A percentile compares a stretch with the other conserved stretches of the same genome.
Evolutionary conservation across 208 protist genomes (phyloP).

Genomic region (Naegleria fowleri): DNA sequence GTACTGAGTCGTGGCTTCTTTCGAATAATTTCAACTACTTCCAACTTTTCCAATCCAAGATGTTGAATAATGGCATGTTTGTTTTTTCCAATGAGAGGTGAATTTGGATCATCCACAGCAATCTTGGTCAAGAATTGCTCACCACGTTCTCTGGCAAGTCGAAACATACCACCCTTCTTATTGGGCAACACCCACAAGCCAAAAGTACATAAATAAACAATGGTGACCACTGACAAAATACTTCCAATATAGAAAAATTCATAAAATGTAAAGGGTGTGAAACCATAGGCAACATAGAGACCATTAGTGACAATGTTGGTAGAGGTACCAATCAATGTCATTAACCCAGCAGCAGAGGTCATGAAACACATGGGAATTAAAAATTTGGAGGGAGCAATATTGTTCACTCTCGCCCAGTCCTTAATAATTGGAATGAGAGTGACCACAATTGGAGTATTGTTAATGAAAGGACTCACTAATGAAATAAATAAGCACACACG

Average conservation of each 20-base stretch:
- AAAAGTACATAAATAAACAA: neutral
- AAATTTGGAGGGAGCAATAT: neutral
- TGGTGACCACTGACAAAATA: neutral
- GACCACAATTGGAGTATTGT: slow-evolving; percentile 7
- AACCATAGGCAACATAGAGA: neutral
- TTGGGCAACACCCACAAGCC: neutral
- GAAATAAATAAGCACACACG: neutral
- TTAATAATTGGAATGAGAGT: neutral
- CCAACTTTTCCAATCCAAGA: neutral
- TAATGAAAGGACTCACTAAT: neutral
- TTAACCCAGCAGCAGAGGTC: neutral
- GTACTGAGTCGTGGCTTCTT: neutral
- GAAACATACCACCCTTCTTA: neutral
- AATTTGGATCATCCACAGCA: neutral
- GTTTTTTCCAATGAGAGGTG: neutral
- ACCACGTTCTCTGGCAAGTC: neutral
- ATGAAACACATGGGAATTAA: neutral
- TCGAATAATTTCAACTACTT: neutral
- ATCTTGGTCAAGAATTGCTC: neutral
- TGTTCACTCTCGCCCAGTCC: neutral
- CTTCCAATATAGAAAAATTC: neutral
- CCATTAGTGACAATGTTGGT: neutral
- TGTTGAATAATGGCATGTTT: neutral
- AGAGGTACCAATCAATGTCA: neutral
- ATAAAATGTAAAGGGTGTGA: neutral